Conservation (phyloP, 768 basidiomycete species). For the Leccinum broughii region DNA sequence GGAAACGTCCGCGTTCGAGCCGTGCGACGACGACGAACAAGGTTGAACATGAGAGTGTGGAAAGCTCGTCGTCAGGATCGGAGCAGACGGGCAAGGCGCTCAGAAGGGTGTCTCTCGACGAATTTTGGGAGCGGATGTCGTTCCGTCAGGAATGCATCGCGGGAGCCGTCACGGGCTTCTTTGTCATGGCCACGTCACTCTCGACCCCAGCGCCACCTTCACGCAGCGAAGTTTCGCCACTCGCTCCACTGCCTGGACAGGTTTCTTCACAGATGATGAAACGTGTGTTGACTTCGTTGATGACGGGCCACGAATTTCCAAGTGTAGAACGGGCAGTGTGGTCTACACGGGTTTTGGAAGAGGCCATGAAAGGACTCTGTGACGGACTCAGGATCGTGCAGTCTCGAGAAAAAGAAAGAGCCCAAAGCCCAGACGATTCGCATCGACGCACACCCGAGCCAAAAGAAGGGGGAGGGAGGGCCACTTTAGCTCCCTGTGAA, state of each 20-base stretch:
- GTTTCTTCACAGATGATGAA: conserved; percentile 67
- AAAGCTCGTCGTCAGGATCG: conserved; percentile 26
- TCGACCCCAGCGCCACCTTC: conserved; percentile 17
- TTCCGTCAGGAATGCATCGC: conserved; percentile 93
- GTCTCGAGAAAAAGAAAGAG: conserved; percentile 3
- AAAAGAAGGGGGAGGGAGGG: conserved; percentile 16
- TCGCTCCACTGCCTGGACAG: conserved; percentile 57
- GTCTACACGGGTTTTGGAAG: conserved; percentile 72
- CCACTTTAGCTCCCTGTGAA: conserved; percentile 44
- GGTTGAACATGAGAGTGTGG: conserved; percentile 18
- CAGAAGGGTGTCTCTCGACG: conserved; percentile 59
- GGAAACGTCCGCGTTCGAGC: conserved; percentile 52
- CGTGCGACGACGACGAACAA: conserved; percentile 8
- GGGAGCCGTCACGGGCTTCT: conserved; percentile 93
- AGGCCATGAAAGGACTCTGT: conserved; percentile 67
- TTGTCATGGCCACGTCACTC: conserved; percentile 57
- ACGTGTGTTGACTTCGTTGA: conserved; percentile 66
- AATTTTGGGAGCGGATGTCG: conserved; percentile 98
- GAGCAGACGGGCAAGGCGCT: conserved; percentile 54
- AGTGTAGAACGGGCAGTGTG: conserved; percentile 60
- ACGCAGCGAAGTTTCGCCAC: conserved; percentile 38
- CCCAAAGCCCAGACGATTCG: conserved; percentile 23
- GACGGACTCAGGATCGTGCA: conserved; percentile 51
- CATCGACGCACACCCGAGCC: conserved; percentile 46
- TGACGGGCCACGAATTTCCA: conserved; percentile 78